Evolutionary conservation across 768 basidiomycete genomes (phyloP).

Genomic region (Collybia mongolica): DNA sequence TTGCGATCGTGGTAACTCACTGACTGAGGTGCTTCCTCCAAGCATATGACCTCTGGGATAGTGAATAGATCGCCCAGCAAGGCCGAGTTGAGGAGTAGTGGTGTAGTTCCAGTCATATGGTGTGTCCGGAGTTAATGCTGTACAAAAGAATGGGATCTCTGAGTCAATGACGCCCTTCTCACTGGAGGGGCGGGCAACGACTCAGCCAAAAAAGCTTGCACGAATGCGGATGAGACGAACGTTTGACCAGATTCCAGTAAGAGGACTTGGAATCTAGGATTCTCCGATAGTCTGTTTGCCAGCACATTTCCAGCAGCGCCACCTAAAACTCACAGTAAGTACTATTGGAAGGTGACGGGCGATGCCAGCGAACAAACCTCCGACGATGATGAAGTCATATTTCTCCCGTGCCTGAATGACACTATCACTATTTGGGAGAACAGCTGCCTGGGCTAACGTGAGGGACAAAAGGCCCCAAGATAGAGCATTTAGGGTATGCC

Average conservation of each 20-base stretch:
- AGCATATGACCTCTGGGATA: constrained; percentile 25
- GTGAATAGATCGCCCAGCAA: constrained; percentile 16
- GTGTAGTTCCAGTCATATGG: constrained; percentile 29
- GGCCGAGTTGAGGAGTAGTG: constrained; percentile 22
- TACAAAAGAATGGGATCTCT: constrained; percentile 12
- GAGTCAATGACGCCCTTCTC: constrained; percentile 13
- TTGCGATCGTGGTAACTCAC: constrained; percentile 10
- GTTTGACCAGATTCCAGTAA: constrained; percentile 28
- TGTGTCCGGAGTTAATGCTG: constrained; percentile 11
- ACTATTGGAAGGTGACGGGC: not conserved
- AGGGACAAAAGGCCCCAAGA: no score
- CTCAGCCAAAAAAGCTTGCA: not conserved
- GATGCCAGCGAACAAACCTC: constrained; percentile 14
- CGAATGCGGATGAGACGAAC: constrained; percentile 10
- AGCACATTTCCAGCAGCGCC: constrained; percentile 31
- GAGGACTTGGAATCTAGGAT: constrained; percentile 25
- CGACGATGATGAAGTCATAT: constrained; percentile 27
- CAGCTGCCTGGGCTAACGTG: no score
- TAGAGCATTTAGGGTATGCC: no score
- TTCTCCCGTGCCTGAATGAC: not conserved
- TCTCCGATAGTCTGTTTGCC: constrained; percentile 31
- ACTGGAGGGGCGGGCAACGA: not conserved
- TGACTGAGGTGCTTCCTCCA: constrained; percentile 22
- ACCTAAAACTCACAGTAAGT: constrained; percentile 8
- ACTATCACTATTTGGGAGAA: no score